Evolutionary conservation across 495 filamentous ascomycete genomes (phyloP), one percentile per base, ranked within the genome.

Genomic region (Penicillium mononematosum): DNA sequence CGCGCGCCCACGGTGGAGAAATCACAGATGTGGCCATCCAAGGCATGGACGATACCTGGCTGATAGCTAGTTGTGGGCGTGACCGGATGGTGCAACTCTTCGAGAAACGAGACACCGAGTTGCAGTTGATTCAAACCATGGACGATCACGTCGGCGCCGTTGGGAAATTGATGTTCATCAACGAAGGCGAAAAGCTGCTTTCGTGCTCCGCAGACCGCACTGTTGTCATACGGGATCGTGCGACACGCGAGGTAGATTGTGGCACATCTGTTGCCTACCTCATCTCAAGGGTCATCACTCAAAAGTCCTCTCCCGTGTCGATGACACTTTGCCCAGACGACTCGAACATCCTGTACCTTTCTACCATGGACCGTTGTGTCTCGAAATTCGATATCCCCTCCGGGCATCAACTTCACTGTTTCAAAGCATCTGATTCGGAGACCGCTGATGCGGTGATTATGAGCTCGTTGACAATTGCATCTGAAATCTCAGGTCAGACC

Each of bases 41-140:
- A 42, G 69, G 78, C 11, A 60, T 58, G 9, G 34, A 58, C 1
- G 65, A 70, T 7, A 61, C 62, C 31, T 75, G 63, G 52, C 70
- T 96, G 47, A 76, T 98, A 44, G 91, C 88, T 20, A 91, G 84
- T 22, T 89, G 86, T 65, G 88, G 92, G 36, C 83, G 93, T 60
- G 94, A 98, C 74, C 87, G 94, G 44, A 96, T 87, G 47, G 82
- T 94, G 20, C 94, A 98, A 70, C 77, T 98, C 19, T 98, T 96
- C 68, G 78, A 83, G 53, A 81, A 81, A 63, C 70, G 69, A 31
- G 72, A 76, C 1, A 75, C 75, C 0, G 74, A 75, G 6, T 79
- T 88, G 65, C 74, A 79, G 43, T 67, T 92, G 36, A 71, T 88
- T 36, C 89, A 92, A 66, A 91, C 89, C 0, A 75, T 92, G 67